Percentiles rank a stretch among this genome's conserved stretches.
These are phyloP conservation scores for Phaeomoniella chlamydospora DNA, from an alignment of 2,329 filamentous ascomycete genomes.

Conservation along the genomic window DNA sequence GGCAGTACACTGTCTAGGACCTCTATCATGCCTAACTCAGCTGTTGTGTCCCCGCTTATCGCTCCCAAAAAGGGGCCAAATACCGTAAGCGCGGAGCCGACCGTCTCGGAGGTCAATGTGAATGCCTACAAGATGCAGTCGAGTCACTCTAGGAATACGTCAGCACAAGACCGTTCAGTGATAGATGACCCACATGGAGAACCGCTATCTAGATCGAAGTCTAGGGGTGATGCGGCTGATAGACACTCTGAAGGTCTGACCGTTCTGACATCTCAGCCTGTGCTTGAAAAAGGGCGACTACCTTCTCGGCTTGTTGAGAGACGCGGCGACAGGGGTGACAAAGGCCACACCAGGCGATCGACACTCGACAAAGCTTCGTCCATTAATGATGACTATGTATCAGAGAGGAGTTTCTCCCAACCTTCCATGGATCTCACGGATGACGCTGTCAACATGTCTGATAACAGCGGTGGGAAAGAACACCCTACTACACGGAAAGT, in stretches of 20 bases:
- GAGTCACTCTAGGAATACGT: not conserved
- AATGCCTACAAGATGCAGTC: constrained; percentile 13
- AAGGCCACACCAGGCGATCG: not conserved
- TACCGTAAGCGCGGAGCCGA: constrained; percentile 22
- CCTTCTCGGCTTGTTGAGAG: not conserved
- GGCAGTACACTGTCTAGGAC: constrained; percentile 26
- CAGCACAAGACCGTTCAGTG: not conserved
- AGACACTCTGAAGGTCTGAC: too few relatives aligned
- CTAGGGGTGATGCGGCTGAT: too few relatives aligned
- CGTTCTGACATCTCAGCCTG: not conserved
- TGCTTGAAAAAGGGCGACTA: not conserved
- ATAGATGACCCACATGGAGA: too few relatives aligned
- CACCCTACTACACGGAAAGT: not conserved
- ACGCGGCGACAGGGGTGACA: not conserved
- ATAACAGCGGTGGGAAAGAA: not conserved
- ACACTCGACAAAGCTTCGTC: not conserved
- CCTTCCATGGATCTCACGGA: not conserved
- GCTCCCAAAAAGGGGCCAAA: constrained; percentile 19
- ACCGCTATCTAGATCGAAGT: too few relatives aligned
- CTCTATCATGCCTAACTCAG: constrained; percentile 20
- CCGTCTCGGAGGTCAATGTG: constrained; percentile 29
- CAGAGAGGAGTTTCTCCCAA: not conserved
- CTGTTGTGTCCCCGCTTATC: constrained; percentile 21
- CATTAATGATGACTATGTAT: not conserved
- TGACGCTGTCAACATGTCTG: not conserved